Evolutionary conservation across 2,329 filamentous ascomycete genomes (phyloP).

Genomic region (Septoria petroselini): DNA sequence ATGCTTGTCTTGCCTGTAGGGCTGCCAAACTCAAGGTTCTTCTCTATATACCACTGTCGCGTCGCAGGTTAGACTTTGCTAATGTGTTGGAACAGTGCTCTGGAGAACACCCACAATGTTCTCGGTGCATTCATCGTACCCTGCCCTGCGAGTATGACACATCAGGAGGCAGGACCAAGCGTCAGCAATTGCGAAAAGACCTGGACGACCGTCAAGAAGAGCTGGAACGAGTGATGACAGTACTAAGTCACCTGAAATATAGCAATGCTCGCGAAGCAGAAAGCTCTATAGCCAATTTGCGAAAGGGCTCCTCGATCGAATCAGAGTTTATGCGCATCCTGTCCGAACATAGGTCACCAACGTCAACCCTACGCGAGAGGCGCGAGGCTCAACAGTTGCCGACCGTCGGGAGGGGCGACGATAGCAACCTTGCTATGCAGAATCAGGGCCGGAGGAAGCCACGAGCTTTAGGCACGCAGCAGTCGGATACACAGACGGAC

Average conservation of each 20-base stretch:
- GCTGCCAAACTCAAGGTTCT: conserved; percentile 16
- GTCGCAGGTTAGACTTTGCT: neutral
- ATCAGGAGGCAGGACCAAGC: conserved; percentile 22
- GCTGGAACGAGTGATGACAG: conserved; percentile 9
- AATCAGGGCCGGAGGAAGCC: too few relatives aligned
- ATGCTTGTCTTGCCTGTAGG: conserved; percentile 14
- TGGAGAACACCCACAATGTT: conserved; percentile 20
- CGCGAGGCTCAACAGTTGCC: too few relatives aligned
- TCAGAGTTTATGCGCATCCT: conserved; percentile 12
- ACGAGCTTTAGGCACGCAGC: too few relatives aligned
- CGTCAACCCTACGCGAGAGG: too few relatives aligned
- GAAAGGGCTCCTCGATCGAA: conserved; percentile 22
- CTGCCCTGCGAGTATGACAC: conserved; percentile 23
- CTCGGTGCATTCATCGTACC: conserved; percentile 2
- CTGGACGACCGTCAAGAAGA: conserved; percentile 9
- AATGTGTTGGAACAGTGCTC: conserved; percentile 7
- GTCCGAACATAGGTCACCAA: too few relatives aligned
- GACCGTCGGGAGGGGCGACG: too few relatives aligned
- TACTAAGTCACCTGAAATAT: conserved; percentile 20
- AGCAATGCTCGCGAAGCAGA: conserved; percentile 25
- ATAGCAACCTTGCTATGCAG: too few relatives aligned
- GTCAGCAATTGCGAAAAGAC: conserved; percentile 21
- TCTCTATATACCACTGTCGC: neutral
- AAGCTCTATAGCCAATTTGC: conserved; percentile 23
- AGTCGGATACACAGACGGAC: too few relatives aligned